These are phyloP conservation scores for Starmerella scarabaei DNA, from an alignment of 805 yeast genomes.

Conservation along the genomic window DNA sequence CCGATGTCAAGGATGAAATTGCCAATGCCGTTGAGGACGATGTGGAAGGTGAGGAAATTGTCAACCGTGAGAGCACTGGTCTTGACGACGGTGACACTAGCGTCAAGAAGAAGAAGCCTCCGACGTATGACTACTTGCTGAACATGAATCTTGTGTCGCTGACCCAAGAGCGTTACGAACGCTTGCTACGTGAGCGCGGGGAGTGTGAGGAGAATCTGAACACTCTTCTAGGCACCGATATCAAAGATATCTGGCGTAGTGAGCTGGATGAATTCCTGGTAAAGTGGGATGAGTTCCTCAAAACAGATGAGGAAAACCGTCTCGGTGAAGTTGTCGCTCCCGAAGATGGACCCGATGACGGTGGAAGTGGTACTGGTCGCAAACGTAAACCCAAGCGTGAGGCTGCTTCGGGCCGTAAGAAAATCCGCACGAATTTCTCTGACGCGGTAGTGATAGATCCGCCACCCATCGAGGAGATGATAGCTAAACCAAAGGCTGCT, in stretches of 20 bases:
- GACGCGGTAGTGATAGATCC: conserved; percentile 16
- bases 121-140: conserved; percentile 69
- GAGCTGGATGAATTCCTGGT: conserved; percentile 66
- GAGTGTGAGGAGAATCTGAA: conserved; percentile 62
- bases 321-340: conserved; percentile 33
- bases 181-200: conserved; percentile 57
- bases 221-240: conserved; percentile 47
- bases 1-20: conserved; percentile 24
- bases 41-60: conserved; percentile 31
- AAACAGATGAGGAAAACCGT: conserved; percentile 50
- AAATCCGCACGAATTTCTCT: conserved; percentile 10
- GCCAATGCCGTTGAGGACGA: conserved; percentile 27
- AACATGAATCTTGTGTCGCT: conserved; percentile 92
- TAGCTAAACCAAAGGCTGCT: conserved; percentile 2
- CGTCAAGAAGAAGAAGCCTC: conserved; percentile 31
- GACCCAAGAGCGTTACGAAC: conserved; percentile 79
- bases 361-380: conserved; percentile 26
- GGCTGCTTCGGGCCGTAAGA: conserved; percentile 24
- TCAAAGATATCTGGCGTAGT: conserved; percentile 77
- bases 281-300: conserved; percentile 56
- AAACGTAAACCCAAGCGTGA: conserved; percentile 26
- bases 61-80: conserved; percentile 4
- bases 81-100: conserved; percentile 17
- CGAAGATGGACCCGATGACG: conserved; percentile 26
- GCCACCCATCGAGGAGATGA: conserved; percentile 19